Conservation (phyloP, 2,329 filamentous ascomycete genomes). For the Cladosporium sp. region DNA sequence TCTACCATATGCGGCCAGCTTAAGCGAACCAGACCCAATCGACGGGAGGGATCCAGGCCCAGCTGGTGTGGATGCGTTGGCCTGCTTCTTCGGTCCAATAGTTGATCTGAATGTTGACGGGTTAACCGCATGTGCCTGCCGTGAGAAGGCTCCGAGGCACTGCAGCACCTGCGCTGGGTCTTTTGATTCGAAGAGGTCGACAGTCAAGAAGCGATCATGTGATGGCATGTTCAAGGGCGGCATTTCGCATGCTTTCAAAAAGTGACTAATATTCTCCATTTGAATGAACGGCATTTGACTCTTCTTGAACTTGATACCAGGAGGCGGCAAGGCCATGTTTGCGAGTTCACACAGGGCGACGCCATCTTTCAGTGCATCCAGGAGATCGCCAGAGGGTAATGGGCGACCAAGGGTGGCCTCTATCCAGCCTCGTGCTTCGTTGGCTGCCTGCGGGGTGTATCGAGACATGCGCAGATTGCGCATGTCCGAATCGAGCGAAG, state of each 20-base stretch:
- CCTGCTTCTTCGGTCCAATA: constrained; percentile 68
- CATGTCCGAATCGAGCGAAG: constrained; percentile 92
- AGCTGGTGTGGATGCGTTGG: constrained; percentile 36
- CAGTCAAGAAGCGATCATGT: constrained; percentile 94
- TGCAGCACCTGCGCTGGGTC: constrained; percentile 95
- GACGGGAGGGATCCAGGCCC: constrained; percentile 15
- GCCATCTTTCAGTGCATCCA: constrained; percentile 85
- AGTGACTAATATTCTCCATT: constrained; percentile 99
- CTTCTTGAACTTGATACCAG: constrained; percentile 82
- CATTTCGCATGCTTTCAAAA: constrained; percentile 80
- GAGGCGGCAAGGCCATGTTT: constrained; percentile 72
- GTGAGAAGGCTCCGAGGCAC: constrained; percentile 86
- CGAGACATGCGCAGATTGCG: constrained; percentile 86
- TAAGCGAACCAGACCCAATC: not conserved
- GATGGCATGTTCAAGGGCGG: constrained; percentile 82
- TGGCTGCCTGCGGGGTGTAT: constrained; percentile 86
- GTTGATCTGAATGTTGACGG: constrained; percentile 68
- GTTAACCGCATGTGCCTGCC: constrained; percentile 71
- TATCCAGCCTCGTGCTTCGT: constrained; percentile 82
- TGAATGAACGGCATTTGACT: constrained; percentile 97
- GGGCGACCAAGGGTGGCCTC: constrained; percentile 72
- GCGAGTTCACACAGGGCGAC: constrained; percentile 89
- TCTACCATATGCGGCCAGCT: not conserved
- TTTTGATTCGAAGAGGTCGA: constrained; percentile 92
- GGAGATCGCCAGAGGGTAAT: constrained; percentile 68